A percentile compares a stretch with the other conserved stretches of the same genome.
Evolutionary conservation across 2,329 filamentous ascomycete genomes (phyloP).

Genomic region (Alternaria postmessia): DNA sequence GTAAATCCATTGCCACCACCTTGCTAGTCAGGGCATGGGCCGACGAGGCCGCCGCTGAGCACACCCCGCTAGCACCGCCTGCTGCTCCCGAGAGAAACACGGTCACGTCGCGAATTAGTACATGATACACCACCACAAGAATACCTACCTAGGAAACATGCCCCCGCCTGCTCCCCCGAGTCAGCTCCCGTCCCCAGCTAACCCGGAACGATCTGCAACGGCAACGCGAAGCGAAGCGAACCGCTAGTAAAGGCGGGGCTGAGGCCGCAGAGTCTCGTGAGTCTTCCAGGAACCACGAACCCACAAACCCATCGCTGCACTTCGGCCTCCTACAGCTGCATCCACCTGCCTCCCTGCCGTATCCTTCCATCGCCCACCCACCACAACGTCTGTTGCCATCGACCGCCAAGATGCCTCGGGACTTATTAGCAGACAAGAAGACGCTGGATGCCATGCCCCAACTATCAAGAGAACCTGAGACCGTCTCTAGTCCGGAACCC

Average conservation of each 20-base stretch:
- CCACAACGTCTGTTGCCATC: slow-evolving; percentile 8
- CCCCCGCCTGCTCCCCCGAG: background rate
- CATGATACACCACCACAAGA: background rate
- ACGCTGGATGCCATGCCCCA: slow-evolving; percentile 49
- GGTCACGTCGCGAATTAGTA: background rate
- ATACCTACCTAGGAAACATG: background rate
- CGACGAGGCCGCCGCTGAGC: background rate
- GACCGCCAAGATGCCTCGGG: slow-evolving; percentile 52
- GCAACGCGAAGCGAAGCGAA: slow-evolving; percentile 15
- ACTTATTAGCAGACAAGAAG: slow-evolving; percentile 50
- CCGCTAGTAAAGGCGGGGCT: slow-evolving; percentile 20
- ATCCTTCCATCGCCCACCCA: slow-evolving; percentile 1
- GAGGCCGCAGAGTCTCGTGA: slow-evolving; percentile 26
- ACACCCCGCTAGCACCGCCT: background rate
- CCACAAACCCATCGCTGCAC: slow-evolving; percentile 24
- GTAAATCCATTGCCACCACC: background rate
- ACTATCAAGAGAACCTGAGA: slow-evolving; percentile 47
- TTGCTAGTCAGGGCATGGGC: slow-evolving; percentile 2
- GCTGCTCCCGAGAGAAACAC: background rate
- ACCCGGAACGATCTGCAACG: slow-evolving; percentile 9
- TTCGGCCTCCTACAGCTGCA: slow-evolving; percentile 13
- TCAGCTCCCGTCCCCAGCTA: background rate
- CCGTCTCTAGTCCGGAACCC: slow-evolving; percentile 26
- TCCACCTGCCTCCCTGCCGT: slow-evolving; percentile 7
- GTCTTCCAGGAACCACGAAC: slow-evolving; percentile 24